Evolutionary conservation across 768 basidiomycete genomes (phyloP).

Genomic region (Agaricus subrufescens): DNA sequence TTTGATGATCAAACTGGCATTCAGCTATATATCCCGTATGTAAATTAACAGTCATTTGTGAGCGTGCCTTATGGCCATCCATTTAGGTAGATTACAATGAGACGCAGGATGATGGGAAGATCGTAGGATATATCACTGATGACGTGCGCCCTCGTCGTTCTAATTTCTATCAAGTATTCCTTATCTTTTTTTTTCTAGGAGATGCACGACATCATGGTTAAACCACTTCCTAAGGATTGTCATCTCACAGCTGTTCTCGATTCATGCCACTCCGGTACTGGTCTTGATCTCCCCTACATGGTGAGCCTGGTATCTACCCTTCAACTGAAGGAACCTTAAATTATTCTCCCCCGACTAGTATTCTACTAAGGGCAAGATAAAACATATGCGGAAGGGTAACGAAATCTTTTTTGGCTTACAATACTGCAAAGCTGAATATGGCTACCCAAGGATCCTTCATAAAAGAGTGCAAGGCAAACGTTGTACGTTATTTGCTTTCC

Average conservation of each 20-base stretch:
- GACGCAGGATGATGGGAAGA: conserved; percentile 14
- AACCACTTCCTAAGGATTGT: conserved; percentile 78
- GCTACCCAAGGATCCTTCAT: conserved; percentile 43
- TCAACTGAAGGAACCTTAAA: not conserved
- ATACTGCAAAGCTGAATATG: conserved; percentile 69
- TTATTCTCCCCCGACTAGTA: conserved; percentile 44
- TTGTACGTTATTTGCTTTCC: conserved; percentile 42
- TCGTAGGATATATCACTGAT: conserved; percentile 73
- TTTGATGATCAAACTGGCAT: not conserved
- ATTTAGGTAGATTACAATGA: conserved; percentile 42
- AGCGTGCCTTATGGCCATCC: not conserved
- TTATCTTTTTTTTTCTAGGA: conserved; percentile 28
- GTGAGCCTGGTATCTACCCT: conserved; percentile 29
- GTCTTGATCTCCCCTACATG: conserved; percentile 70
- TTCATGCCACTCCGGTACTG: conserved; percentile 86
- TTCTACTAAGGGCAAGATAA: conserved; percentile 91
- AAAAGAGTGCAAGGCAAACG: conserved; percentile 80
- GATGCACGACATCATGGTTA: conserved; percentile 79
- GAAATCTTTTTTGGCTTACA: conserved; percentile 74
- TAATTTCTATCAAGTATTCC: not conserved
- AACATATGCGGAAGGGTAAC: conserved; percentile 87
- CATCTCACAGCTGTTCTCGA: conserved; percentile 82
- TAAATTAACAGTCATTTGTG: conserved; percentile 11
- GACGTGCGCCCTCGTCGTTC: conserved; percentile 51
- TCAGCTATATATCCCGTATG: conserved; percentile 86